Evolutionary conservation across 2,329 filamentous ascomycete genomes (phyloP).

Genomic region (Ophiostoma australiae): DNA sequence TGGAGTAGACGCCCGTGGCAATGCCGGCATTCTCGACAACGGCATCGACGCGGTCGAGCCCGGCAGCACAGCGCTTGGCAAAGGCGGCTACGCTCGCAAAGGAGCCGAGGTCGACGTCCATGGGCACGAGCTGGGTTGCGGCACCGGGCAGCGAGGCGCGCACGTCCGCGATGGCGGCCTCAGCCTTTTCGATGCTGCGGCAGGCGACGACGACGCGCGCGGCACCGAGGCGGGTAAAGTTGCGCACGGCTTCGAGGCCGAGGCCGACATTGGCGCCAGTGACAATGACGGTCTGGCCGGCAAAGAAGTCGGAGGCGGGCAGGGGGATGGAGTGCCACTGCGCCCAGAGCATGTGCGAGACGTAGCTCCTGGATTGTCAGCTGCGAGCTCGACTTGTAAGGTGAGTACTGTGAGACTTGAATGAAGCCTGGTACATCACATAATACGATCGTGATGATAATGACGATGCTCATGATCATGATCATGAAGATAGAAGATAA

Average conservation of each 20-base stretch:
- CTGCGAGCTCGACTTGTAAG: not conserved
- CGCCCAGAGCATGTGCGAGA: slow-evolving; percentile 25
- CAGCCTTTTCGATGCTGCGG: slow-evolving; percentile 36
- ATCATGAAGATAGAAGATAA: too few species aligned
- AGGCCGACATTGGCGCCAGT: slow-evolving; percentile 40
- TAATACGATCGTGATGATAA: not conserved
- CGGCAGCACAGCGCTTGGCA: slow-evolving; percentile 28
- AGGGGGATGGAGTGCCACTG: slow-evolving; percentile 28
- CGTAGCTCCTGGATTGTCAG: slow-evolving; percentile 20
- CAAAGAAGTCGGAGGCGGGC: slow-evolving; percentile 28
- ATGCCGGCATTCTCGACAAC: slow-evolving; percentile 42
- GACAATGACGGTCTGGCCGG: slow-evolving; percentile 35
- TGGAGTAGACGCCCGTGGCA: slow-evolving; percentile 22
- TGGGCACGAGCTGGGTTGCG: slow-evolving; percentile 41
- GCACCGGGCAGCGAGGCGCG: slow-evolving; percentile 29
- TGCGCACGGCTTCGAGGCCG: slow-evolving; percentile 38
- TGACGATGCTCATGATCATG: too few species aligned
- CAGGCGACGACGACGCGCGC: slow-evolving; percentile 39
- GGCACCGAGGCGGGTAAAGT: slow-evolving; percentile 37
- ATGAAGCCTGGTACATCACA: not conserved
- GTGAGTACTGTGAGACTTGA: not conserved
- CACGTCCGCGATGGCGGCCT: slow-evolving; percentile 39
- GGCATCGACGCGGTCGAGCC: slow-evolving; percentile 40
- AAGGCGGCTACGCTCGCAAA: slow-evolving; percentile 46
- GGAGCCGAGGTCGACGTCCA: slow-evolving; percentile 46